These are phyloP conservation scores for Fusarium sp. DNA, from an alignment of 2,329 filamentous ascomycete species.

Conservation along the genomic window DNA sequence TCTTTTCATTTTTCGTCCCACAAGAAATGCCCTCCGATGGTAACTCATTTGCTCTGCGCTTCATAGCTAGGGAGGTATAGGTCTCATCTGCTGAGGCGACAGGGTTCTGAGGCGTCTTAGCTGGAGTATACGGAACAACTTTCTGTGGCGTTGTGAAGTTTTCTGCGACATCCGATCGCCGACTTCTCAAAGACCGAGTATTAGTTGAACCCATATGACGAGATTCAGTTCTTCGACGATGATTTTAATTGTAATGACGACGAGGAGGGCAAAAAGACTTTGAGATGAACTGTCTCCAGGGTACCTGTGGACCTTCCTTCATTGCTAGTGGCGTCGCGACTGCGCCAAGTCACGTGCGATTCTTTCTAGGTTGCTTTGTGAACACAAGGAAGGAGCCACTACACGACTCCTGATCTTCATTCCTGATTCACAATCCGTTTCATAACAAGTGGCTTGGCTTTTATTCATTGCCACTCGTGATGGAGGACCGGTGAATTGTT, in stretches of 20 bases:
- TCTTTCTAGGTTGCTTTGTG: not conserved
- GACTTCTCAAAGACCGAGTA: not conserved
- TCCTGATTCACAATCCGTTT: not conserved
- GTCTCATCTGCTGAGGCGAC: slow-evolving; percentile 17
- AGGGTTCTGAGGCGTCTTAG: slow-evolving; percentile 10
- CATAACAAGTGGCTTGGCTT: not conserved
- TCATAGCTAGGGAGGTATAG: slow-evolving; percentile 22
- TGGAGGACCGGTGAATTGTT: not conserved
- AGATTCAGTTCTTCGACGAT: not conserved
- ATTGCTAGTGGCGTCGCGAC: slow-evolving; percentile 6
- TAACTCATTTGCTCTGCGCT: slow-evolving; percentile 31
- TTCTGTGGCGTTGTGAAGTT: slow-evolving; percentile 11
- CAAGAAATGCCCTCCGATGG: not conserved
- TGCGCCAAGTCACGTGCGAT: slow-evolving; percentile 24
- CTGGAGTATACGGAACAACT: not conserved
- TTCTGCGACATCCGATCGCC: not conserved
- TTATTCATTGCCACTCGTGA: not conserved
- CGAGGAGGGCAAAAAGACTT: not conserved
- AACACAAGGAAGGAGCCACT: not conserved
- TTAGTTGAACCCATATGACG: slow-evolving; percentile 18
- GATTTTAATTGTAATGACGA: not conserved
- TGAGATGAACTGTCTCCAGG: slow-evolving; percentile 17
- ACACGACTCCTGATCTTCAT: not conserved
- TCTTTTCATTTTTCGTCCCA: slow-evolving; percentile 10
- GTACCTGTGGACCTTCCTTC: slow-evolving; percentile 8